Evolutionary conservation across 345 rosid genomes (phyloP), one percentile per base, ranked within the genome.

Genomic region (Microthlaspi erraticum): DNA sequence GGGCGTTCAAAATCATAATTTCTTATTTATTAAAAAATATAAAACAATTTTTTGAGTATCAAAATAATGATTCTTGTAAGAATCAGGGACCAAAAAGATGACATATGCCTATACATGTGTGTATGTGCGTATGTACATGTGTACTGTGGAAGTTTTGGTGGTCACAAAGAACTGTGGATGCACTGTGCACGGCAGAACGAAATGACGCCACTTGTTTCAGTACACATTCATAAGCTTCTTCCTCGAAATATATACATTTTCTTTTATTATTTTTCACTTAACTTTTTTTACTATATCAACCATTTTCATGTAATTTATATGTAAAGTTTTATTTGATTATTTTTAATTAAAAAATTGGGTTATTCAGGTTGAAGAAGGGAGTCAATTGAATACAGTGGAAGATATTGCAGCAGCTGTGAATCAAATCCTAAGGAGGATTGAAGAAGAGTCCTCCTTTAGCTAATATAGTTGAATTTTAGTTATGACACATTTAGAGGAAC

Each of bases 401-500:
- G 98, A 88, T 67, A 84, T 92, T 61, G 96, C 96, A 44, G 86
- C 88, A 4, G 95, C 88, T 34, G 82, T 88, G 44, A 84, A 92
- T 73, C 83, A 88, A 75, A 77, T 88, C 82, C 64, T 92, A 50
- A 74, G 71, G 37, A 81, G 77, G 75, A 82, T 90, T 57, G 78
- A 92, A 80, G 91, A 84, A 77, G 95, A 85, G 66, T 78, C 90
- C 38, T 49, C 80, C 1, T 59, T 51, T 43, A 77, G 73, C 68
- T 77, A 61, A 64, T 64, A 70, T 77, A 49, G 26, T 51, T 57
- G 10, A 42, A 16, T 52, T 50, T 71, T 71, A 64, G 61, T 48
- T 54, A 66, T 18, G 58, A 55, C 42, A 66, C 56, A 66, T 32
- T 56, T 73, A 60, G 73, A 53, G 43, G 31, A 60, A 60, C 73